These are phyloP conservation scores for Alternaria sp. DNA, from an alignment of 2,329 filamentous ascomycete genomes.

Conservation along the genomic window DNA sequence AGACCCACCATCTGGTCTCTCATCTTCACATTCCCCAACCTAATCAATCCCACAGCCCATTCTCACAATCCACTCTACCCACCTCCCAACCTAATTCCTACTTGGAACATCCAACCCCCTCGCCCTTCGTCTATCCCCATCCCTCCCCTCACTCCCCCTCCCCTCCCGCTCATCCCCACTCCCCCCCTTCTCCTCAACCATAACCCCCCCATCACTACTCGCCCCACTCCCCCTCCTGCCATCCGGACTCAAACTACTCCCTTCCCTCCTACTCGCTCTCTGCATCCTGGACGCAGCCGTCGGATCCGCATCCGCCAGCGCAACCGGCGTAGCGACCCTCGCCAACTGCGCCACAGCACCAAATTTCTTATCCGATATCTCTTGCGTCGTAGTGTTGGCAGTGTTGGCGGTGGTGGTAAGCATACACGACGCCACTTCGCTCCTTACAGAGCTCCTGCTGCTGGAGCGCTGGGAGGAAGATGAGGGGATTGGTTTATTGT, in stretches of 20 bases:
- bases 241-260: conserved; percentile 44
- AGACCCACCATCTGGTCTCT: not conserved
- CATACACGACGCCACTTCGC: not conserved
- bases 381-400: not conserved
- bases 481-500: not conserved
- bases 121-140: not conserved
- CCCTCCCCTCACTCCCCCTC: not conserved
- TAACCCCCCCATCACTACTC: conserved; percentile 43
- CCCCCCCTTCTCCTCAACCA: conserved; percentile 49
- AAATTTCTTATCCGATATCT: conserved; percentile 21
- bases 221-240: conserved; percentile 20
- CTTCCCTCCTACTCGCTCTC: conserved; percentile 20
- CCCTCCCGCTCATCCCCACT: not conserved
- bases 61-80: not conserved
- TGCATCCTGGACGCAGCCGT: conserved; percentile 39
- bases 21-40: no score
- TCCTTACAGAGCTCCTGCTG: not conserved
- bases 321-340: conserved; percentile 44
- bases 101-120: not conserved
- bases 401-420: not conserved
- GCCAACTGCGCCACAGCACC: conserved; percentile 45
- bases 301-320: conserved; percentile 47
- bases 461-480: not conserved
- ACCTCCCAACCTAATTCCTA: not conserved
- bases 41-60: not conserved